Evolutionary conservation across 768 basidiomycete species (phyloP).

Genomic region (Leccinellum rugosiceps): DNA sequence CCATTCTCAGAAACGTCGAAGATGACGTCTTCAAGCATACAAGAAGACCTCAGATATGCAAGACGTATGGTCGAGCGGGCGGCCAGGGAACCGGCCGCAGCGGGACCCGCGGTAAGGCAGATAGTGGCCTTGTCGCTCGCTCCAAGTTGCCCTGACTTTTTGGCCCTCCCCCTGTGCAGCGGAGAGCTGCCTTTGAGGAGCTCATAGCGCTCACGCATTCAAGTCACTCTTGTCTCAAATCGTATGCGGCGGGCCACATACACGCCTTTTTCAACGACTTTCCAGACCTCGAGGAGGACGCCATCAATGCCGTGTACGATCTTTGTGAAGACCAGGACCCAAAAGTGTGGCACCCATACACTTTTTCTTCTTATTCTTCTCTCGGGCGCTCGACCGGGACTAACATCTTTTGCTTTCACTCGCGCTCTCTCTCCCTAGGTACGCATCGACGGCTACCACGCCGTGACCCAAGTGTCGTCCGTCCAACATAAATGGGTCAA

Average conservation of each 20-base stretch:
- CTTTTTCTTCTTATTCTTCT: background rate
- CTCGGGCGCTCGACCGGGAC: slow-evolving; percentile 4
- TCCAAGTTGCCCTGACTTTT: slow-evolving; percentile 7
- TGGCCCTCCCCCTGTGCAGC: slow-evolving; percentile 34
- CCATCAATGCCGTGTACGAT: slow-evolving; percentile 77
- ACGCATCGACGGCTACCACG: slow-evolving; percentile 64
- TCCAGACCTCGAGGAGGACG: slow-evolving; percentile 68
- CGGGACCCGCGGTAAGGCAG: slow-evolving; percentile 38
- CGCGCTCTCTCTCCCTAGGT: slow-evolving; percentile 40
- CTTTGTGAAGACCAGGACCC: slow-evolving; percentile 67
- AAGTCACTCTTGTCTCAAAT: slow-evolving; percentile 45
- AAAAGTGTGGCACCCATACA: slow-evolving; percentile 35
- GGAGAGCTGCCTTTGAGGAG: slow-evolving; percentile 47
- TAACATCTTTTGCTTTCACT: background rate
- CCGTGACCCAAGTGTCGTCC: slow-evolving; percentile 49
- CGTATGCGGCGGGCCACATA: slow-evolving; percentile 56
- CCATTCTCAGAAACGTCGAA: background rate
- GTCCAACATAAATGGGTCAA: slow-evolving; percentile 58
- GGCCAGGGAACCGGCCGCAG: slow-evolving; percentile 36
- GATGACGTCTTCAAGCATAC: slow-evolving; percentile 23
- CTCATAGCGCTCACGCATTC: slow-evolving; percentile 56
- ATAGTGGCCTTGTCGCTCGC: background rate
- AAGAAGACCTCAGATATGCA: slow-evolving; percentile 20
- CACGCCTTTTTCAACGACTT: slow-evolving; percentile 61
- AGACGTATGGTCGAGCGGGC: slow-evolving; percentile 44